A percentile compares a stretch with the other conserved stretches of the same genome.
phyloP scores from a whole-genome alignment of 2,329 filamentous ascomycete species.

The Blastomyces parvus region DNA sequence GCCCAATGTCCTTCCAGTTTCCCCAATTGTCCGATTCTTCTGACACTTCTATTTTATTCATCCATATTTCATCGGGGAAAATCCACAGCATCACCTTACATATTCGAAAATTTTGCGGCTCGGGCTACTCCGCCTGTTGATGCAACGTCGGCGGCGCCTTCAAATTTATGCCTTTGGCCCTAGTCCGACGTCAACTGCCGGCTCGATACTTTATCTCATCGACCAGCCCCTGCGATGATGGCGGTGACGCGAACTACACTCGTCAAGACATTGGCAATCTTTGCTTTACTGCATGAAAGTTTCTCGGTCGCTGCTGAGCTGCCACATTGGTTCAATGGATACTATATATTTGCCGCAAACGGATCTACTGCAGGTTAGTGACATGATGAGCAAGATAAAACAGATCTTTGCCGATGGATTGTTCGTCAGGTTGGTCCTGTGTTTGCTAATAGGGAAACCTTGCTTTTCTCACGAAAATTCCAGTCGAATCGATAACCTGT shows the following conservation, averaged over 20 bases:
- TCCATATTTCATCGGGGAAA: neutral
- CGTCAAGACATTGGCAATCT: neutral
- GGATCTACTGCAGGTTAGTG: constrained; percentile 2
- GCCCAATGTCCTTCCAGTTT: neutral
- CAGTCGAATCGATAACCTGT: constrained; percentile 8
- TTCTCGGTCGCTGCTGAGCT: neutral
- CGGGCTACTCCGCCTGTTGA: neutral
- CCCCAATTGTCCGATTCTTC: neutral
- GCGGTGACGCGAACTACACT: neutral
- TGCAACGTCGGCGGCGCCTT: neutral
- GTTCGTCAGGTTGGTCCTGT: neutral
- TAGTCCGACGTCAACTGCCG: neutral
- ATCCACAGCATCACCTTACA: neutral
- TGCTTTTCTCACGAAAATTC: neutral
- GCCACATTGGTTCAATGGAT: constrained; percentile 8
- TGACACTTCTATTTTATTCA: neutral
- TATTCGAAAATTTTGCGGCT: neutral
- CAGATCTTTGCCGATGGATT: neutral
- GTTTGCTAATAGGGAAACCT: neutral
- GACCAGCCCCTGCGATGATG: neutral
- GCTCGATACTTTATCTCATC: neutral
- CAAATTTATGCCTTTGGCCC: neutral
- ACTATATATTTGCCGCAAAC: neutral
- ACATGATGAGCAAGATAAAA: neutral
- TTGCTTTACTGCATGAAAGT: neutral